A percentile compares a stretch with the other conserved stretches of the same genome.
Evolutionary conservation across 805 yeast genomes (phyloP).

Genomic region (Lachancea waltii): DNA sequence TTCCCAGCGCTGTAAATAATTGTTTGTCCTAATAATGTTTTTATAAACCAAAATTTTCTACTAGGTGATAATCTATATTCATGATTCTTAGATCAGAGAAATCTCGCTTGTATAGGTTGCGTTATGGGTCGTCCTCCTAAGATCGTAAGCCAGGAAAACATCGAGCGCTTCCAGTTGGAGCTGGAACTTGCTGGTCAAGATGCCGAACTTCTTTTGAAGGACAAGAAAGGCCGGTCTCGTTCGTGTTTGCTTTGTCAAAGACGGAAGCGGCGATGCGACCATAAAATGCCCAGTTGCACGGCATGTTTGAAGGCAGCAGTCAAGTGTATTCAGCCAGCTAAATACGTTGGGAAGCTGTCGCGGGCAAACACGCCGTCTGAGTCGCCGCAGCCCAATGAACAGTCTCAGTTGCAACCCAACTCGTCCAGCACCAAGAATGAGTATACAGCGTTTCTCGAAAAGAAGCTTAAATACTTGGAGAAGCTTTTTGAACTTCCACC

Average conservation of each 20-base stretch:
- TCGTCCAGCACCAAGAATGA: constrained; percentile 39
- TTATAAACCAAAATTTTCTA: too few species aligned
- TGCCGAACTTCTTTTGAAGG: constrained; percentile 28
- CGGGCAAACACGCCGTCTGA: constrained; percentile 1
- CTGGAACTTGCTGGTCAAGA: constrained; percentile 31
- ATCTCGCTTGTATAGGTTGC: not conserved
- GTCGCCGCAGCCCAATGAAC: constrained; percentile 1
- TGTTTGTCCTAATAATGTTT: too few species aligned
- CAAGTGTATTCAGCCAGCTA: constrained; percentile 57
- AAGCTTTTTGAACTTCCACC: constrained; percentile 33
- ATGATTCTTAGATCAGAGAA: not conserved
- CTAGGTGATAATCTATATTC: too few species aligned
- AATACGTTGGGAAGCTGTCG: constrained; percentile 33
- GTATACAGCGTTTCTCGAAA: constrained; percentile 51
- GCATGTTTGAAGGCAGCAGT: constrained; percentile 60
- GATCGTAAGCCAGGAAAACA: constrained; percentile 30
- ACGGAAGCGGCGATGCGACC: constrained; percentile 60
- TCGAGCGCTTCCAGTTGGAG: constrained; percentile 31
- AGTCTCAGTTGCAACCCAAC: not conserved
- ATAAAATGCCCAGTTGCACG: constrained; percentile 56
- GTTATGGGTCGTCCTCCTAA: constrained; percentile 35
- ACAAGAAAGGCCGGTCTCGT: constrained; percentile 51
- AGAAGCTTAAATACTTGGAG: constrained; percentile 47
- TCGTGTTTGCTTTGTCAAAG: constrained; percentile 52
- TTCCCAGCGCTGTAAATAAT: too few species aligned